phyloP scores from a whole-genome alignment of 345 rosid species.

The Eucalyptus virginea region DNA sequence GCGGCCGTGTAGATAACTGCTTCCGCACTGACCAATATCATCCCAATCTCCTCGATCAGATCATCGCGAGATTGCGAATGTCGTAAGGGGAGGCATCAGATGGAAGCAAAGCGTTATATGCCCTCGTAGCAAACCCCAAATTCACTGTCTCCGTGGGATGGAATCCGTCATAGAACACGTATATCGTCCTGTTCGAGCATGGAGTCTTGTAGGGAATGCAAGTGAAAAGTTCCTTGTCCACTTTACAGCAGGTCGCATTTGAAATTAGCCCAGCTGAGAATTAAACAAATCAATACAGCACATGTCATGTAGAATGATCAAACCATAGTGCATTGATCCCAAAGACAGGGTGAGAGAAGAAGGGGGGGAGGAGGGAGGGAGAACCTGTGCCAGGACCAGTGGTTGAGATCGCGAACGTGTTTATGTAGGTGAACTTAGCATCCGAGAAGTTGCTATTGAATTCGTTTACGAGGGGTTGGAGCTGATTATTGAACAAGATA shows the following conservation, averaged over 20 bases:
- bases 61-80: neutral
- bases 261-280: neutral
- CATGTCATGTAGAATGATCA: neutral
- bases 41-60: neutral
- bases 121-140: neutral
- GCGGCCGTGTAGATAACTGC: neutral
- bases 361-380: too few relatives aligned
- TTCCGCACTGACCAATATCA: neutral
- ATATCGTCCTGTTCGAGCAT: neutral
- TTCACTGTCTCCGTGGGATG: neutral
- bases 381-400: neutral
- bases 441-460: slow-evolving; percentile 3
- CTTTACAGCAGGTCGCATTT: neutral
- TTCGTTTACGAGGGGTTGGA: neutral
- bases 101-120: neutral
- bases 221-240: neutral
- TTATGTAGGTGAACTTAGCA: slow-evolving; percentile 16
- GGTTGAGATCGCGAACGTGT: neutral
- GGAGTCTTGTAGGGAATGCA: neutral
- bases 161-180: neutral
- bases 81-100: neutral
- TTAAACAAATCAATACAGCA: neutral
- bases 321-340: neutral
- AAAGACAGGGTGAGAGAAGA: neutral
- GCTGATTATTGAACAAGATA: slow-evolving; percentile 6